A percentile compares a stretch with the other conserved stretches of the same genome.
These are phyloP conservation scores for Sideroxylon spinosum DNA, from an alignment of 179 eudicot species.

Conservation along the genomic window DNA sequence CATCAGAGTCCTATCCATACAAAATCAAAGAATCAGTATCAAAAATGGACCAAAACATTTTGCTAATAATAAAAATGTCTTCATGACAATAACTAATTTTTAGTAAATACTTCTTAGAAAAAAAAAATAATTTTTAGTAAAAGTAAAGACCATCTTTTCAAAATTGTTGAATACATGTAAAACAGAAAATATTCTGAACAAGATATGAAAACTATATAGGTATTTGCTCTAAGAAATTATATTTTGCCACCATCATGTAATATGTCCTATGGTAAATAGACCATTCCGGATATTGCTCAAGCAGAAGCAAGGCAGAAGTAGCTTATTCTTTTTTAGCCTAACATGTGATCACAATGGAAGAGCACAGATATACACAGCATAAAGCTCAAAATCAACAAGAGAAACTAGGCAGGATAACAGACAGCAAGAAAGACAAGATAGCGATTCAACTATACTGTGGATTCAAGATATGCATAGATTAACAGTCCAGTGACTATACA, in stretches of 20 bases:
- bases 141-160: neutral
- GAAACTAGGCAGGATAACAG: neutral
- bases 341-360: neutral
- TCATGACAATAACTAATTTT: neutral
- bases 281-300: neutral
- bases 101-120: neutral
- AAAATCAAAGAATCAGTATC: slow-evolving; percentile 3
- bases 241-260: neutral
- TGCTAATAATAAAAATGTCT: neutral
- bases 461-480: neutral
- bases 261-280: neutral
- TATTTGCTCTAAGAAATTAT: neutral
- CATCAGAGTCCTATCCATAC: slow-evolving; percentile 70
- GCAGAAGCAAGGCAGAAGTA: slow-evolving; percentile 5
- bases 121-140: neutral
- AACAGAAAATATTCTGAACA: neutral
- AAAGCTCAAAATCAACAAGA: neutral
- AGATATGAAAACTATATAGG: neutral
- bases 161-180: neutral
- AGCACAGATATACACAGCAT: neutral
- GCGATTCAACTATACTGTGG: neutral
- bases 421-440: neutral
- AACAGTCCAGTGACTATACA: neutral
- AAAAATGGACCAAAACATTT: neutral
- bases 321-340: neutral